A percentile compares a stretch with the other conserved stretches of the same genome.
phyloP scores from a whole-genome alignment of 345 rosid genomes.

The Lenwebbia sp. region DNA sequence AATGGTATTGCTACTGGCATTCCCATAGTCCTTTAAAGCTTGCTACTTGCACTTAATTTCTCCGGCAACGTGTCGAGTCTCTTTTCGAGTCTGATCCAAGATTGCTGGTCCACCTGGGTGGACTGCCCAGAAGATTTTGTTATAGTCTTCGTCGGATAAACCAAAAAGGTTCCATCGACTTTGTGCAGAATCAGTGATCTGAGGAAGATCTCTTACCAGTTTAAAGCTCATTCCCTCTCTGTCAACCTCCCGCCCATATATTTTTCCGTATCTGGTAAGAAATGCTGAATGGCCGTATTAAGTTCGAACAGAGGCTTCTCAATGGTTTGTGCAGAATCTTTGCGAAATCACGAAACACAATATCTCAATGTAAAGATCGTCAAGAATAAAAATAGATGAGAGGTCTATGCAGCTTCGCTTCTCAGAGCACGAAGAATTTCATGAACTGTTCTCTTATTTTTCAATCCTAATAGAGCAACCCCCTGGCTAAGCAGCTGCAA shows the following conservation, averaged over 20 bases:
- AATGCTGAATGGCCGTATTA: conserved; percentile 71
- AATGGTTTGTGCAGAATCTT: not conserved
- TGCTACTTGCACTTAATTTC: conserved; percentile 63
- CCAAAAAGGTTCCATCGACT: conserved; percentile 38
- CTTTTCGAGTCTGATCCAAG: conserved; percentile 64
- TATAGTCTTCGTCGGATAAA: conserved; percentile 38
- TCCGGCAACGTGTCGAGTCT: conserved; percentile 58
- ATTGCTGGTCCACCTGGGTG: conserved; percentile 99
- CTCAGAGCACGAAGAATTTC: not conserved
- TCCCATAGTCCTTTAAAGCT: conserved; percentile 89
- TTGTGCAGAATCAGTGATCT: conserved; percentile 81
- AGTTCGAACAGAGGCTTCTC: conserved; percentile 90
- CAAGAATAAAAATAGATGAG: not conserved
- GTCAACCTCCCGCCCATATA: conserved; percentile 74
- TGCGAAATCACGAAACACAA: not conserved
- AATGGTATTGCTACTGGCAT: conserved; percentile 88
- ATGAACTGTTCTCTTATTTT: not conserved
- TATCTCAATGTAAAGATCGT: not conserved
- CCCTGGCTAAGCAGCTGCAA: not conserved
- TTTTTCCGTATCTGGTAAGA: conserved; percentile 71
- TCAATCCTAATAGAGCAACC: not conserved
- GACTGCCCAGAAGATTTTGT: conserved; percentile 88
- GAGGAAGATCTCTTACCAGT: conserved; percentile 82
- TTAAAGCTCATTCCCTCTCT: conserved; percentile 84
- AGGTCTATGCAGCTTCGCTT: not conserved